Percentiles rank a stretch among this genome's conserved stretches.
Conservation (phyloP, 176 grass and related monocot genomes). For the Rhynchospora pubera region DNA sequence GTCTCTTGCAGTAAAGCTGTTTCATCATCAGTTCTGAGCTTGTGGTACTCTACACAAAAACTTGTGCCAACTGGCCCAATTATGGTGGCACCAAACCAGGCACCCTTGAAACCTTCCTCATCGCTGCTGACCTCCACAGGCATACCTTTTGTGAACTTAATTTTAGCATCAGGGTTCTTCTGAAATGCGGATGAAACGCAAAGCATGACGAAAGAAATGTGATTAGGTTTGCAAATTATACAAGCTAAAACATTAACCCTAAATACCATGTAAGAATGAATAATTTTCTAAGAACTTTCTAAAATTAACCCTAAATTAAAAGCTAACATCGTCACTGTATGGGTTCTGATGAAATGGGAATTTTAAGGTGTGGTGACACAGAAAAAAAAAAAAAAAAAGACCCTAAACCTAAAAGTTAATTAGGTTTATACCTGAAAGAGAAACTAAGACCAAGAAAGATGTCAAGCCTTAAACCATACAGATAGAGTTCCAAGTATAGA, state of each 20-base stretch:
- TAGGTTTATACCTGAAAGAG: too few species aligned
- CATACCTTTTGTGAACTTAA: slow-evolving; percentile 32
- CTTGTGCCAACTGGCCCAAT: slow-evolving; percentile 35
- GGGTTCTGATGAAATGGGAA: too few species aligned
- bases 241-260: background rate
- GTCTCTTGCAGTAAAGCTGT: slow-evolving; percentile 48
- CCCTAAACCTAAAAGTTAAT: too few species aligned
- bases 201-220: background rate
- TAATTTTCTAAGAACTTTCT: background rate
- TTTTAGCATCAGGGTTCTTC: slow-evolving; percentile 5
- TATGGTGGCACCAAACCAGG: slow-evolving; percentile 50
- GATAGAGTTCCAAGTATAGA: too few species aligned
- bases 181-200: background rate
- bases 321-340: too few species aligned
- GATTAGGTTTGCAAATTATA: background rate
- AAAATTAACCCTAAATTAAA: background rate
- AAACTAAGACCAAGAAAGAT: too few species aligned
- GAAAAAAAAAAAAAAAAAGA: too few species aligned
- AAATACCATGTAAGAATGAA: background rate
- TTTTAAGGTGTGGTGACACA: background rate
- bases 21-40: slow-evolving; percentile 52
- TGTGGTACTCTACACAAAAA: slow-evolving; percentile 50
- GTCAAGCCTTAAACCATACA: too few species aligned
- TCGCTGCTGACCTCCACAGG: slow-evolving; percentile 64
- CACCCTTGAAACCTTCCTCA: slow-evolving; percentile 65